These are phyloP conservation scores for Uromyces viciae-fabae DNA, from an alignment of 1,284 basidiomycete species.

Conservation along the genomic window DNA sequence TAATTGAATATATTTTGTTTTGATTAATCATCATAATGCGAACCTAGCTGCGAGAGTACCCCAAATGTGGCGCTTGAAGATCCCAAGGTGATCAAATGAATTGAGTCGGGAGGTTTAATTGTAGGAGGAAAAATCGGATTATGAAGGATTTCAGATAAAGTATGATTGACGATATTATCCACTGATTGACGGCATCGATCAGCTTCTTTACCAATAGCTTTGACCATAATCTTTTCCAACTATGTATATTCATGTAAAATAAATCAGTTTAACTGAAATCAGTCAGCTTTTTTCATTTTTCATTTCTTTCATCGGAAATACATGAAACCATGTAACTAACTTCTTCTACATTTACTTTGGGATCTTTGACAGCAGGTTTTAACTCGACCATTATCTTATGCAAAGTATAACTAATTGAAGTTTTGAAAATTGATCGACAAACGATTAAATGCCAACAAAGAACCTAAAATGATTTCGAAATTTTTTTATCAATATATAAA, in stretches of 20 bases:
- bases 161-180: conserved; percentile 33
- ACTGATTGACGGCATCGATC: conserved; percentile 30
- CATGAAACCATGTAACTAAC: conserved; percentile 12
- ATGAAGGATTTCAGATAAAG: conserved; percentile 19
- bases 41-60: conserved; percentile 31
- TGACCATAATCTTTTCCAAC: conserved; percentile 36
- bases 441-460: conserved; percentile 37
- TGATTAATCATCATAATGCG: not conserved
- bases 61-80: conserved; percentile 33
- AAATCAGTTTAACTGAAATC: too few relatives aligned
- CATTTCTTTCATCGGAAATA: too few relatives aligned
- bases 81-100: conserved; percentile 37
- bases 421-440: not conserved
- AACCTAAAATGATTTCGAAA: not conserved
- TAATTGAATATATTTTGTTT: not conserved
- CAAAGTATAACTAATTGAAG: conserved; percentile 26
- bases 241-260: not conserved
- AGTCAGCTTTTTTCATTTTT: too few relatives aligned
- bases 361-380: conserved; percentile 11
- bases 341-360: conserved; percentile 32
- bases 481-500: too few relatives aligned
- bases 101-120: not conserved
- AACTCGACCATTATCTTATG: conserved; percentile 20
- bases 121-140: not conserved
- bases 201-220: conserved; percentile 22